phyloP scores from a whole-genome alignment of 23 red algal species.

The Agarophyton chilense region DNA sequence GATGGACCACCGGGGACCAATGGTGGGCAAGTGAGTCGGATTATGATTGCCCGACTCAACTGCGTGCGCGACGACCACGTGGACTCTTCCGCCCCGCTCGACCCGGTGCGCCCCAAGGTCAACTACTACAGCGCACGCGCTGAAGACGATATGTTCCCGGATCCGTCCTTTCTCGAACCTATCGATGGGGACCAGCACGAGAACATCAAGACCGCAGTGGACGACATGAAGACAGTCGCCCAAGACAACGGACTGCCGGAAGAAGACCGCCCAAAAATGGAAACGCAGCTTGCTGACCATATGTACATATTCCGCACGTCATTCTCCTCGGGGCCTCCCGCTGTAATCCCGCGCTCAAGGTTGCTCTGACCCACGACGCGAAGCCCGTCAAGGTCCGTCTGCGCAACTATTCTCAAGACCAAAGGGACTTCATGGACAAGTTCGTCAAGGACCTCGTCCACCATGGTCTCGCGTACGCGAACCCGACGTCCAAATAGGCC shows the following conservation, averaged over 20 bases:
- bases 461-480: conserved; percentile 29
- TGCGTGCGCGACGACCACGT: neutral
- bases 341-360: neutral
- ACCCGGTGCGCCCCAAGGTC: neutral
- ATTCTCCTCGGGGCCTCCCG: conserved; percentile 45
- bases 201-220: conserved; percentile 1
- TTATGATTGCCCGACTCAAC: neutral
- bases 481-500: conserved; percentile 40
- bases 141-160: conserved; percentile 29
- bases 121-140: conserved; percentile 24
- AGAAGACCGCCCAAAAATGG: neutral
- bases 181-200: conserved; percentile 16
- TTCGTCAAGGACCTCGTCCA: conserved; percentile 32
- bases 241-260: conserved; percentile 21
- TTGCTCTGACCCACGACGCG: conserved; percentile 16
- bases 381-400: conserved; percentile 47
- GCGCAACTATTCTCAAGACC: conserved; percentile 37
- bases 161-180: conserved; percentile 28
- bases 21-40: neutral
- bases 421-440: conserved; percentile 19
- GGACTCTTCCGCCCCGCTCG: neutral
- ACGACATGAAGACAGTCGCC: neutral
- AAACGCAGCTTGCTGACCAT: neutral
- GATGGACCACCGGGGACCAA: neutral
- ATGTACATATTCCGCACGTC: conserved; percentile 27